Percentiles rank a stretch among this genome's conserved stretches.
Evolutionary conservation across 176 grass and related monocot species (phyloP).

Genomic region (Rhynchospora pubera): DNA sequence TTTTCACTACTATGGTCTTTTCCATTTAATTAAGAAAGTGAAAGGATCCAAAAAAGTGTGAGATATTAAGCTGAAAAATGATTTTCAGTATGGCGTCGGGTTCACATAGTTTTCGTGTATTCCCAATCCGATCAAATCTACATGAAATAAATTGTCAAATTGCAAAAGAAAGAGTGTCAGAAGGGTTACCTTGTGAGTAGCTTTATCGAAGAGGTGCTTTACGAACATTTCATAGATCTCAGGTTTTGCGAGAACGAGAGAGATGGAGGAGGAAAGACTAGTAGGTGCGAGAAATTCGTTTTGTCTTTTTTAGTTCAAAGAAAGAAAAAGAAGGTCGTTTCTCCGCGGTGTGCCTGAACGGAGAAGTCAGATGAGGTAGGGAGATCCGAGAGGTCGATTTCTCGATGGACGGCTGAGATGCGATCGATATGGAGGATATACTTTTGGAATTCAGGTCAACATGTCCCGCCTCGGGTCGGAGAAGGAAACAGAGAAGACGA

Average conservation of each 20-base stretch:
- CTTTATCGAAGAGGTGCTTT: slow-evolving; percentile 49
- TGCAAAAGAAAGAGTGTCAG: neutral
- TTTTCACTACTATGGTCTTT: neutral
- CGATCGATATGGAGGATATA: neutral
- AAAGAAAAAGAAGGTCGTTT: neutral
- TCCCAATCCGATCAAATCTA: neutral
- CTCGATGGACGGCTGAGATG: neutral
- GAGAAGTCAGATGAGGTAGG: neutral
- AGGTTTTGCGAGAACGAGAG: slow-evolving; percentile 9
- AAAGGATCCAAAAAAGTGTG: neutral
- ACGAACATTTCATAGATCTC: slow-evolving; percentile 42
- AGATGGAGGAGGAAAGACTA: neutral
- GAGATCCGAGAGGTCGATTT: neutral
- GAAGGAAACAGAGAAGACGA: neutral
- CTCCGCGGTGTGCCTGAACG: neutral
- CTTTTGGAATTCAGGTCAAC: neutral
- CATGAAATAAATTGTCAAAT: neutral
- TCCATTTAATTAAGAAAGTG: neutral
- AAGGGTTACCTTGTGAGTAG: slow-evolving; percentile 39
- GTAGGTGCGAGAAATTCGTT: neutral
- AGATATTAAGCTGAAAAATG: neutral
- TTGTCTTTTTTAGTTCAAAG: neutral
- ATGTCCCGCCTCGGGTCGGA: neutral
- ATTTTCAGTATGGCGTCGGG: neutral
- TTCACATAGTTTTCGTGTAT: neutral